These are phyloP conservation scores for Pseudopithomyces chartarum DNA, from an alignment of 2,329 filamentous ascomycete genomes.

Conservation along the genomic window DNA sequence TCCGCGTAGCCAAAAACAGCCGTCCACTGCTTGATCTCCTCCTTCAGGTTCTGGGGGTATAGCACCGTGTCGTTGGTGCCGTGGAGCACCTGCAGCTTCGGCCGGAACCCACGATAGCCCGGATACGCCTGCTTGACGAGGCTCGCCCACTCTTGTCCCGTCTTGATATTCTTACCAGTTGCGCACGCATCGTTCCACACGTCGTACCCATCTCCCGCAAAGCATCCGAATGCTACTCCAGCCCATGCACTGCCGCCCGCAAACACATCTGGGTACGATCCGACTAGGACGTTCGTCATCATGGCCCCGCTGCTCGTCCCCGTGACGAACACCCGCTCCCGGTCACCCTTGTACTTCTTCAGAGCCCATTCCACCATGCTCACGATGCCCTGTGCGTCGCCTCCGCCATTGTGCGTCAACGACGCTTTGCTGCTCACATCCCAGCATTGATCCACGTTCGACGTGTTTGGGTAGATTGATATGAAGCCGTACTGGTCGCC, in stretches of 20 bases:
- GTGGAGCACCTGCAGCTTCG: constrained; percentile 40
- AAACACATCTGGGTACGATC: constrained; percentile 42
- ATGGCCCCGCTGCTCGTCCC: constrained; percentile 43
- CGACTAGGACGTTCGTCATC: constrained; percentile 43
- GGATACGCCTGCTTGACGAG: constrained; percentile 37
- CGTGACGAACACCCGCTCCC: constrained; percentile 37
- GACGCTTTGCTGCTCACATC: constrained; percentile 40
- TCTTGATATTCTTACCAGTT: constrained; percentile 37
- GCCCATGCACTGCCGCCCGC: constrained; percentile 41
- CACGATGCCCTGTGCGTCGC: constrained; percentile 40
- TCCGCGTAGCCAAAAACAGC: constrained; percentile 33
- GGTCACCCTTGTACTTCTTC: constrained; percentile 34
- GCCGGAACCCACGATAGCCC: constrained; percentile 34
- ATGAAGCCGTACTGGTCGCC: constrained; percentile 43
- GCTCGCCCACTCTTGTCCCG: constrained; percentile 34
- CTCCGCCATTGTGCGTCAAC: constrained; percentile 39
- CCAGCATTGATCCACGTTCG: constrained; percentile 42
- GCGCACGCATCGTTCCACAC: constrained; percentile 41
- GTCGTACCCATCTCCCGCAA: constrained; percentile 34
- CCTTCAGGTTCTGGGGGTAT: constrained; percentile 39
- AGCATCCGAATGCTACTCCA: constrained; percentile 44
- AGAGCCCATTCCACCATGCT: constrained; percentile 38
- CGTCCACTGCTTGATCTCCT: constrained; percentile 44
- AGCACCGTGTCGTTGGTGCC: constrained; percentile 32
- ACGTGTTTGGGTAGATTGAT: constrained; percentile 38